Evolutionary conservation across 2,329 filamentous ascomycete genomes (phyloP).

Genomic region (Trichoderma oligosporum): DNA sequence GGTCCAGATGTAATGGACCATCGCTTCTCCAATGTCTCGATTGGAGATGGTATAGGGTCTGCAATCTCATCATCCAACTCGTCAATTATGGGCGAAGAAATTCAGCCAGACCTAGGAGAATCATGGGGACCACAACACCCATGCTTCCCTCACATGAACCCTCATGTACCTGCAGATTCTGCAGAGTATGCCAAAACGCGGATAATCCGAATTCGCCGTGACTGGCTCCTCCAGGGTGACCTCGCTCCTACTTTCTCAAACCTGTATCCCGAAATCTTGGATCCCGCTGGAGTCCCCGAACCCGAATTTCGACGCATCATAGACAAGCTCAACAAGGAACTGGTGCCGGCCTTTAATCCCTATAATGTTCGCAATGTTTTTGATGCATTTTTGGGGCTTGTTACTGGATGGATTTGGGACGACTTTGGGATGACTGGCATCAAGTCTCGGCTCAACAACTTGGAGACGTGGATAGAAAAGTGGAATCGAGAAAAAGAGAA

Average conservation of each 20-base stretch:
- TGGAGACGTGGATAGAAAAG: constrained; percentile 79
- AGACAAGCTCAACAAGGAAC: constrained; percentile 73
- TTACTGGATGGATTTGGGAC: constrained; percentile 94
- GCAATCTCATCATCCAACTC: constrained; percentile 55
- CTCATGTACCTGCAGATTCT: constrained; percentile 78
- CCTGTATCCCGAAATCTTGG: constrained; percentile 91
- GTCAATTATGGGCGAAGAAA: constrained; percentile 61
- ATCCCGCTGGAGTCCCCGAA: constrained; percentile 76
- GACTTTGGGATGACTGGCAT: constrained; percentile 74
- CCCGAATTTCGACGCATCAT: constrained; percentile 81
- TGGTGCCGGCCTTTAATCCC: constrained; percentile 76
- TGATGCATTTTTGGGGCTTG: constrained; percentile 72
- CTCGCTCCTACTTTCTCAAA: constrained; percentile 91
- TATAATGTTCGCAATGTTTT: constrained; percentile 72
- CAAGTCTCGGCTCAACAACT: constrained; percentile 64
- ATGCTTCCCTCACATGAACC: constrained; percentile 89
- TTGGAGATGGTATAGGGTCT: constrained; percentile 51
- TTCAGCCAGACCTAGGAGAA: constrained; percentile 64
- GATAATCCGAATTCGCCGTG: constrained; percentile 84
- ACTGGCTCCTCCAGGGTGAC: constrained; percentile 89
- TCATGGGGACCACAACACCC: constrained; percentile 93
- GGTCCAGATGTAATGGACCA: constrained; percentile 46
- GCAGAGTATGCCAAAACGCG: constrained; percentile 72
- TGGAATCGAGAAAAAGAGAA: constrained; percentile 77
- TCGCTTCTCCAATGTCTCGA: constrained; percentile 47